phyloP scores from a whole-genome alignment of 2,329 filamentous ascomycete species.

The Cucurbitaria berberidis region DNA sequence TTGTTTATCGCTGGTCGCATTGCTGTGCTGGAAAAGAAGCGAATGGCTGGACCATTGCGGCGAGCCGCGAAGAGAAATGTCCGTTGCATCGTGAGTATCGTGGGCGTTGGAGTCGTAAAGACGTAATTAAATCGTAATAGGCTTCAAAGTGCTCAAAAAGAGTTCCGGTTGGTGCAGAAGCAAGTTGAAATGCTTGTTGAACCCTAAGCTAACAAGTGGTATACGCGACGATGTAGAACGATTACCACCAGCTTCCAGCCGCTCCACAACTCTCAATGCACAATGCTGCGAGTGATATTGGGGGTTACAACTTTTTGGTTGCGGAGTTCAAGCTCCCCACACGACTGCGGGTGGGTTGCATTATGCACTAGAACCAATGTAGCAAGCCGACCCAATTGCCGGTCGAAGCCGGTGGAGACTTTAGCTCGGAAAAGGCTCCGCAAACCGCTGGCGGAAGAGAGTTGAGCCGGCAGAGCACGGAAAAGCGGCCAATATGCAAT shows the following conservation, averaged over 20 bases:
- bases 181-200: background rate
- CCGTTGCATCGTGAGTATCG: constrained; percentile 38
- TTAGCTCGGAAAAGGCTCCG: constrained; percentile 27
- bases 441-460: constrained; percentile 29
- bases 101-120: background rate
- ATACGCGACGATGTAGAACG: constrained; percentile 6
- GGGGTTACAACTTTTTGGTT: constrained; percentile 24
- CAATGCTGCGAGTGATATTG: constrained; percentile 2
- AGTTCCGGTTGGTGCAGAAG: background rate
- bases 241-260: constrained; percentile 10
- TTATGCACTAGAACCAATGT: constrained; percentile 29
- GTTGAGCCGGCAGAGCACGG: constrained; percentile 30
- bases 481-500: constrained; percentile 14
- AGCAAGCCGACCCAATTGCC: constrained; percentile 41
- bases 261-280: constrained; percentile 23
- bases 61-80: constrained; percentile 43
- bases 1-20: constrained; percentile 47
- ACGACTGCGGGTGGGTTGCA: constrained; percentile 34
- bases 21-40: constrained; percentile 45
- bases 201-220: background rate
- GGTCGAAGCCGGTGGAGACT: constrained; percentile 40
- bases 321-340: constrained; percentile 40
- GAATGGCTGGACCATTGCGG: constrained; percentile 38
- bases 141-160: background rate
- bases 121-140: background rate